Evolutionary conservation across 2,329 filamentous ascomycete species (phyloP), one percentile per base, ranked within the genome.

Genomic region (Drechslerella coelobrocha): DNA sequence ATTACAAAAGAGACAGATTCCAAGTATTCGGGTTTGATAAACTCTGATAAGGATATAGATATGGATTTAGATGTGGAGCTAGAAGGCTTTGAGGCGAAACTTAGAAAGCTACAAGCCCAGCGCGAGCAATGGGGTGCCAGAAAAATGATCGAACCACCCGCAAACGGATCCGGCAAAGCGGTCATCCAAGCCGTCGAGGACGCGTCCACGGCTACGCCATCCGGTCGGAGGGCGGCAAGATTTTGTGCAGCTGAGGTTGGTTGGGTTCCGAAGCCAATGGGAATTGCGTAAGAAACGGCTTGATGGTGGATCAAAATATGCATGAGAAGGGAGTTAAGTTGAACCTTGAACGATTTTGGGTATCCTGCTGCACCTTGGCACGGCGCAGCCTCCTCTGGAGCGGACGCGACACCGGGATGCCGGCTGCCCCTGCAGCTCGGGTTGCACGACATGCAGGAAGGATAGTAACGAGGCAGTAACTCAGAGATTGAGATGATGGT

Each of bases 191-290:
- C 14, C 47, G 61, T 41, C 14, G 27, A 51, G 21, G 43, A 43
- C 23, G 21, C 53, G 31, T 26, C 48, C 37, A 27, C 10, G 4
- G 6, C 51, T 57, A 43, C 21, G 19, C 23, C 19, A 24, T 50
- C 39, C 19, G 53, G 53, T 12, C 56, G 63, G 19, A 72, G 34
- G 27, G 68, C 61, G 29, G 74, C 74, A 45, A 75, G 45, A 37
- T 76, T 75, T 62, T 71, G 54, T 41, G 71, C 65, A 53, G 74
- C 65, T 60, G 61, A 68, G 51, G 65, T 71, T 5, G 56, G 55
- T 17, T 76, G 75, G 75, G 54, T 41, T 17, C 72, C 73, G 19
- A 75, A 66, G 61, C 74, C 75, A 41, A 75, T 76, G 51, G 75
- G 75, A 24, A 59, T 76, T 31, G 55, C 73, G 54, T 76, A 72